Conservation (phyloP, 805 yeast genomes). For the Blastobotrys mokoenaii region DNA sequence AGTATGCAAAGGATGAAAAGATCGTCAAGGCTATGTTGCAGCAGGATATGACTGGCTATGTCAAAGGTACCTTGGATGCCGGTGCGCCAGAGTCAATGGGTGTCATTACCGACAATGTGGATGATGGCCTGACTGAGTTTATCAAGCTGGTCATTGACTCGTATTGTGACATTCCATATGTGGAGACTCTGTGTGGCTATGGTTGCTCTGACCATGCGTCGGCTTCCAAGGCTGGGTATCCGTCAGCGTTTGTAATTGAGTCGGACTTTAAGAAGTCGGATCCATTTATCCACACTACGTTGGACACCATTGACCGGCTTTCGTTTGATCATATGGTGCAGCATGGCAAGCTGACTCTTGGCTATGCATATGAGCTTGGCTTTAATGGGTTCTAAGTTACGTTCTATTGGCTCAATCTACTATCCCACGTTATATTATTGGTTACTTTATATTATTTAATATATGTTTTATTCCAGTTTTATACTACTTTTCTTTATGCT, state of each 20-base stretch:
- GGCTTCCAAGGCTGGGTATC: slow-evolving; percentile 75
- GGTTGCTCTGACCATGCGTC: slow-evolving; percentile 93
- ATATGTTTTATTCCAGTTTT: too few species aligned
- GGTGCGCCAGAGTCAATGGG: slow-evolving; percentile 65
- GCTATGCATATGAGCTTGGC: slow-evolving; percentile 64
- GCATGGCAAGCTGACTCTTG: slow-evolving; percentile 70
- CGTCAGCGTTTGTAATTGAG: slow-evolving; percentile 77
- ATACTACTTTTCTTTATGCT: too few species aligned
- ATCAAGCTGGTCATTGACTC: slow-evolving; percentile 50
- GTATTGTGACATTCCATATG: slow-evolving; percentile 61
- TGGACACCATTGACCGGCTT: slow-evolving; percentile 76
- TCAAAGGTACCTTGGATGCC: slow-evolving; percentile 39
- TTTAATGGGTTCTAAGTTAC: slow-evolving; percentile 5
- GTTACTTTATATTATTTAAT: background rate
- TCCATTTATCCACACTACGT: slow-evolving; percentile 64
- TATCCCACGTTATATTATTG: background rate
- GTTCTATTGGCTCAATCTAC: too few species aligned
- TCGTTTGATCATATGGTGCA: slow-evolving; percentile 72
- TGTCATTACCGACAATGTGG: slow-evolving; percentile 65
- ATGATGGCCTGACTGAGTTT: slow-evolving; percentile 46
- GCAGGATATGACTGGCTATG: slow-evolving; percentile 90
- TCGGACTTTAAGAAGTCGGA: slow-evolving; percentile 55
- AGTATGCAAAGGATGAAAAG: slow-evolving; percentile 38
- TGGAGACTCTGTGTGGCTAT: slow-evolving; percentile 77
- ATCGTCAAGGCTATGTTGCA: slow-evolving; percentile 78